Base-by-base conservation (phyloP, 805 yeast genomes). In the Kodamaea neixiangensis region DNA sequence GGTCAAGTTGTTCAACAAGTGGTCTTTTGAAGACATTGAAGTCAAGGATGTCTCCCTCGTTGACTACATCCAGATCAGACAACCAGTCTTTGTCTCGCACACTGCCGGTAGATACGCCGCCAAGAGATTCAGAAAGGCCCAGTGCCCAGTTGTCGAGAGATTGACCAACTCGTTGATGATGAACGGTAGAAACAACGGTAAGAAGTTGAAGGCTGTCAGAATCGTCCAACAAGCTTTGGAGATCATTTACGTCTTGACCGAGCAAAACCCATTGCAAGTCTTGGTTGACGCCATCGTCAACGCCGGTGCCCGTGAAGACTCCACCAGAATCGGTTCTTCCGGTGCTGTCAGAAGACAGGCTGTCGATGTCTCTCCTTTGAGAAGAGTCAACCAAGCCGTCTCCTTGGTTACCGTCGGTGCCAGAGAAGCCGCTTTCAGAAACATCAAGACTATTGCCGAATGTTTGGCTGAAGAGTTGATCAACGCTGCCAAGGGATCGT, bases 141-240 rank as follows among this genome's bases (percentile, higher is more conserved):
- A 94, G 85, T 92, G 97, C 83, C 98, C 98, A 73, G 87, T 94
- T 78, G 78, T 94, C 68, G 99, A 94, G 87, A 93, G 99, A 86
- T 85, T 94, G 78, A 93, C 98, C 81, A 93, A 94, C 93, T 88
- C 99, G 62, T 85, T 94, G 76, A 94, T 94, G 99, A 94, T 94
- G 99, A 92, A 94, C 88, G 99, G 99, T 85, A 93, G 98, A 86
- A 94, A 94, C 96, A 94, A 96, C 88, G 99, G 99, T 87, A 94
- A 94, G 87, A 94, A 94, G 85, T 89, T 96, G 79, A 92, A 93
- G 89, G 99, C 99, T 70, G 98, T 94, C 69, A 92, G 98, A 88
- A 94, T 94, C 77, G 91, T 94, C 78, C 89, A 96, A 86, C 99
- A 94, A 86, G 93, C 99, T 68, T 82, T 94, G 75, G 99, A 94